phyloP scores from a whole-genome alignment of 306 rosid species.

The Pyrus bretschneideri region DNA sequence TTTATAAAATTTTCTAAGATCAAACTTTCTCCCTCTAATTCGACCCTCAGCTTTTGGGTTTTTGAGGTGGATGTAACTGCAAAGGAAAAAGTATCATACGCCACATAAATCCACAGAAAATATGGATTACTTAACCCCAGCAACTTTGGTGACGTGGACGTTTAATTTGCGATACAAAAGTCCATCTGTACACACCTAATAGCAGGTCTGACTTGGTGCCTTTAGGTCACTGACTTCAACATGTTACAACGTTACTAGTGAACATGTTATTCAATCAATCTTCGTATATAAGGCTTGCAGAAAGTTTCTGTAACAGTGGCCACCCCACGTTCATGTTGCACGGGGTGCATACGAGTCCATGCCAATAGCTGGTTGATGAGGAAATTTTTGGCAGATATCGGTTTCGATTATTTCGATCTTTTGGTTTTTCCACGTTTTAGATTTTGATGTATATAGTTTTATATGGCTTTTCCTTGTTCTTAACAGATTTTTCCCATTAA shows the following conservation, averaged over 20 bases:
- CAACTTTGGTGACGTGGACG: constrained; percentile 23
- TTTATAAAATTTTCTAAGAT: neutral
- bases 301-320: neutral
- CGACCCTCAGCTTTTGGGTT: neutral
- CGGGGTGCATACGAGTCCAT: neutral
- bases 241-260: neutral
- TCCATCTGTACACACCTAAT: constrained; percentile 17
- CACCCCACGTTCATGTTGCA: neutral
- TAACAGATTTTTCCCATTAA: neutral
- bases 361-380: neutral
- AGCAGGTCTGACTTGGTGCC: neutral
- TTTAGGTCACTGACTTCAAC: neutral
- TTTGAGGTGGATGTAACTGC: constrained; percentile 47
- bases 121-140: constrained; percentile 66
- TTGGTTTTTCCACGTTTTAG: neutral
- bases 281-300: neutral
- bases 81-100: constrained; percentile 42
- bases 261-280: neutral
- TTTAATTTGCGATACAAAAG: neutral
- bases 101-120: constrained; percentile 18
- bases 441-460: neutral
- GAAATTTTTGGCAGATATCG: neutral
- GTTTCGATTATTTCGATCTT: neutral
- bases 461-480: neutral
- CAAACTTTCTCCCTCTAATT: neutral